Evolutionary conservation across 2,329 filamentous ascomycete genomes (phyloP).

Genomic region (Claviceps purpurea): DNA sequence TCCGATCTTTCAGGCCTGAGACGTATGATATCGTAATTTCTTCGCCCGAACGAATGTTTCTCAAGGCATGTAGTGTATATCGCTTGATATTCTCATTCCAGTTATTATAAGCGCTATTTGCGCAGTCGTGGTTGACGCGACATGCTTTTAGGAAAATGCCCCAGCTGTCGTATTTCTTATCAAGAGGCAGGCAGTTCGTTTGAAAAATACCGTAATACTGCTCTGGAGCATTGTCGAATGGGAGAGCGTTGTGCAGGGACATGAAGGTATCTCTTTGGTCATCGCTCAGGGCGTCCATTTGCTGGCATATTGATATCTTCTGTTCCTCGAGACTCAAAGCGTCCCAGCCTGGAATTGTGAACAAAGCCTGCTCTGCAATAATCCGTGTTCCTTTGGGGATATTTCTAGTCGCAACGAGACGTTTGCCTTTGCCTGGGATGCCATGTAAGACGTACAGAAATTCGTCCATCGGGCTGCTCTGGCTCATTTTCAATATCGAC

Average conservation of each 20-base stretch:
- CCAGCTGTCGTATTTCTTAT: too few relatives aligned
- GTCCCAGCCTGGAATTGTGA: too few relatives aligned
- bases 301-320: not conserved
- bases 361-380: too few relatives aligned
- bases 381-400: too few relatives aligned
- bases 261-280: not conserved
- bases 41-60: not conserved
- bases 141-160: not conserved
- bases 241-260: not conserved
- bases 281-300: not conserved
- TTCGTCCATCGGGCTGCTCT: too few relatives aligned
- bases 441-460: too few relatives aligned
- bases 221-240: not conserved
- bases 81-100: not conserved
- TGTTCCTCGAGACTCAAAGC: too few relatives aligned
- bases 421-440: too few relatives aligned
- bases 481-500: too few relatives aligned
- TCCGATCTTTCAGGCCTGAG: not conserved
- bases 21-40: slow-evolving; percentile 1
- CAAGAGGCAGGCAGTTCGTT: not conserved
- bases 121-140: not conserved
- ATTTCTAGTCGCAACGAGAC: too few relatives aligned
- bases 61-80: not conserved
- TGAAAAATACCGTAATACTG: not conserved
- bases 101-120: not conserved